Evolutionary conservation across 768 basidiomycete species (phyloP).

Genomic region (Tulasnella sp.): DNA sequence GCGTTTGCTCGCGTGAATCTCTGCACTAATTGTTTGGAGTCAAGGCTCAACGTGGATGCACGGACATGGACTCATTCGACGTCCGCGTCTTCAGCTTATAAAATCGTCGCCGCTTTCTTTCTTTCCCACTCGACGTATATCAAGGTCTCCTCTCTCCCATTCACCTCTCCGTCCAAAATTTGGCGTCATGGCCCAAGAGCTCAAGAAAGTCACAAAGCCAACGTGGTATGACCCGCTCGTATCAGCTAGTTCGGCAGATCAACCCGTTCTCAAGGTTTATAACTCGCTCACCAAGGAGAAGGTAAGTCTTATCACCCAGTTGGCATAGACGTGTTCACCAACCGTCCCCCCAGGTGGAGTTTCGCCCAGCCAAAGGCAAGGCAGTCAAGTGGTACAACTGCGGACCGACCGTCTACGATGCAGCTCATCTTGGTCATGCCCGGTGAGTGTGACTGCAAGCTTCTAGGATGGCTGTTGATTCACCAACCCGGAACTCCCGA

Average conservation of each 20-base stretch:
- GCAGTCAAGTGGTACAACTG: slow-evolving; percentile 99
- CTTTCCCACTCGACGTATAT: background rate
- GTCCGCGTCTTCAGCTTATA: slow-evolving; percentile 1
- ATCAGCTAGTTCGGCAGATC: slow-evolving; percentile 30
- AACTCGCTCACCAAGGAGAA: slow-evolving; percentile 91
- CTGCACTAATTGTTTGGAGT: slow-evolving; percentile 1
- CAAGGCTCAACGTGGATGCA: slow-evolving; percentile 8
- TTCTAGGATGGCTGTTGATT: background rate
- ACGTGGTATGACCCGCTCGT: slow-evolving; percentile 10
- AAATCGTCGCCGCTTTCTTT: background rate
- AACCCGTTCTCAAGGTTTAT: slow-evolving; percentile 73
- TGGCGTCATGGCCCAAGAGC: slow-evolving; percentile 10
- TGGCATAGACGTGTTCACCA: background rate
- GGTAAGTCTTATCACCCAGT: slow-evolving; percentile 37
- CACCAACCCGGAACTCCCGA: background rate
- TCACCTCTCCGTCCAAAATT: slow-evolving; percentile 5
- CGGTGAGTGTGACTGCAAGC: slow-evolving; percentile 43
- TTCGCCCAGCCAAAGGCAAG: slow-evolving; percentile 50
- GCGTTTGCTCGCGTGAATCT: slow-evolving; percentile 1
- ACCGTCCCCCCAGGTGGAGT: slow-evolving; percentile 52
- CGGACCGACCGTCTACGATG: slow-evolving; percentile 97
- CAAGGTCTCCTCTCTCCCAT: background rate
- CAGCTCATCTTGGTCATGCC: slow-evolving; percentile 97
- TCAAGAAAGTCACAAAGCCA: slow-evolving; percentile 11
- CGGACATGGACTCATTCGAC: slow-evolving; percentile 5